These are phyloP conservation scores for Kwoniella sp. DNA, from an alignment of 768 basidiomycete genomes.

Conservation along the genomic window DNA sequence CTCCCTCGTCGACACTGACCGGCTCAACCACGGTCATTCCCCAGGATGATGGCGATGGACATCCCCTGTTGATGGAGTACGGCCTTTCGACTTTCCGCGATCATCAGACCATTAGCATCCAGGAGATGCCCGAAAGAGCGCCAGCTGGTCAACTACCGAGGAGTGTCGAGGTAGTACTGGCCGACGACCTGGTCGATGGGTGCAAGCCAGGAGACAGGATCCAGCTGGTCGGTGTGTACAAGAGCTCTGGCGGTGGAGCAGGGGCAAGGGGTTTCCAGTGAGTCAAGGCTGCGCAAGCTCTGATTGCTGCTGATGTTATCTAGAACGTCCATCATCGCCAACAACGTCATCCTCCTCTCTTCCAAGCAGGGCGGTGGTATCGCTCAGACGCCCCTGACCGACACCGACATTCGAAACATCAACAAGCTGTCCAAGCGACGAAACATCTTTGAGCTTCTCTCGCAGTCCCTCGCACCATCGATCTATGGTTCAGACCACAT, in stretches of 20 bases:
- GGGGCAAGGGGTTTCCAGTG: conserved; percentile 87
- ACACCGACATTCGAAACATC: conserved; percentile 90
- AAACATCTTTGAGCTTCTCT: conserved; percentile 81
- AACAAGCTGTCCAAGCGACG: conserved; percentile 85
- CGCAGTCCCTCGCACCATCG: conserved; percentile 91
- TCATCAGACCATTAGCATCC: conserved; percentile 95
- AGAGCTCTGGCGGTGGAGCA: conserved; percentile 86
- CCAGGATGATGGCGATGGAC: conserved; percentile 85
- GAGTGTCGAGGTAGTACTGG: conserved; percentile 90
- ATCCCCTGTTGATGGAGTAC: conserved; percentile 81
- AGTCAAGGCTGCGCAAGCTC: conserved; percentile 29
- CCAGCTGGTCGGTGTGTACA: conserved; percentile 90
- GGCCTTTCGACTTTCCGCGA: conserved; percentile 88
- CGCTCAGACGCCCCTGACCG: conserved; percentile 84
- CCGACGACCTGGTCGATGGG: conserved; percentile 93
- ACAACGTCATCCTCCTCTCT: conserved; percentile 88
- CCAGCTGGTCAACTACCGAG: conserved; percentile 95
- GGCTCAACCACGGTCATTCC: conserved; percentile 67
- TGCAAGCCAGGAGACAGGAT: conserved; percentile 98
- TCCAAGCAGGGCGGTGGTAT: conserved; percentile 94
- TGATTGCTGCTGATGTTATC: neutral
- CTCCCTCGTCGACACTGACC: conserved; percentile 64
- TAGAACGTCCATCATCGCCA: conserved; percentile 88
- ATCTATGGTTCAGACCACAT: conserved; percentile 96
- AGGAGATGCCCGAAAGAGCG: conserved; percentile 99